These are phyloP conservation scores for Schizothecium vesticola DNA, from an alignment of 495 filamentous ascomycete genomes.

Conservation along the genomic window DNA sequence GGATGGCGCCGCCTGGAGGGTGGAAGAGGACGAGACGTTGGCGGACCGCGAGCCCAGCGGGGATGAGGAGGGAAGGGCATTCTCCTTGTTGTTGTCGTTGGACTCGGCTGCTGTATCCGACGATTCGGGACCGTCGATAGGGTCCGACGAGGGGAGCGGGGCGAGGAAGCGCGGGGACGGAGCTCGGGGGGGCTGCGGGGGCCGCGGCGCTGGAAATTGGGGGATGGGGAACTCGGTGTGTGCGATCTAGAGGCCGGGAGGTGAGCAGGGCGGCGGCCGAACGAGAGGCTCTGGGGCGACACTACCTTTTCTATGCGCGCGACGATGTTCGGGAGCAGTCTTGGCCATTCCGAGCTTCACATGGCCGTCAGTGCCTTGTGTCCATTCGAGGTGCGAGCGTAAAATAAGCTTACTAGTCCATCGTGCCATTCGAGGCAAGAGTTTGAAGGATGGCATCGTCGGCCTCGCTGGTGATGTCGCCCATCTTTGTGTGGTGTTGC, in stretches of 20 bases:
- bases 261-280: neutral
- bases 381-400: neutral
- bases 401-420: slow-evolving; percentile 58
- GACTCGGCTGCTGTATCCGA: slow-evolving; percentile 28
- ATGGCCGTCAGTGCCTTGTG: neutral
- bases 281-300: neutral
- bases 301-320: slow-evolving; percentile 38
- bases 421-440: slow-evolving; percentile 59
- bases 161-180: slow-evolving; percentile 40
- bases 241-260: slow-evolving; percentile 28
- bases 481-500: slow-evolving; percentile 25
- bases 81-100: slow-evolving; percentile 47
- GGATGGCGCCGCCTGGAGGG: slow-evolving; percentile 2
- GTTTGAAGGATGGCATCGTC: slow-evolving; percentile 60
- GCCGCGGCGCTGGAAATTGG: slow-evolving; percentile 27
- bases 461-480: slow-evolving; percentile 41
- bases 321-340: slow-evolving; percentile 32
- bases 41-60: slow-evolving; percentile 10
- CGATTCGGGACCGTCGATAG: slow-evolving; percentile 43
- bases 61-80: slow-evolving; percentile 26
- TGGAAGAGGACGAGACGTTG: slow-evolving; percentile 15
- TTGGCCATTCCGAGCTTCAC: slow-evolving; percentile 37
- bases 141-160: slow-evolving; percentile 44
- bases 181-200: slow-evolving; percentile 22
- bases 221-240: slow-evolving; percentile 43